A percentile compares a stretch with the other conserved stretches of the same genome.
Conservation (phyloP, 2,329 filamentous ascomycete species). For the Graphilbum sp. region DNA sequence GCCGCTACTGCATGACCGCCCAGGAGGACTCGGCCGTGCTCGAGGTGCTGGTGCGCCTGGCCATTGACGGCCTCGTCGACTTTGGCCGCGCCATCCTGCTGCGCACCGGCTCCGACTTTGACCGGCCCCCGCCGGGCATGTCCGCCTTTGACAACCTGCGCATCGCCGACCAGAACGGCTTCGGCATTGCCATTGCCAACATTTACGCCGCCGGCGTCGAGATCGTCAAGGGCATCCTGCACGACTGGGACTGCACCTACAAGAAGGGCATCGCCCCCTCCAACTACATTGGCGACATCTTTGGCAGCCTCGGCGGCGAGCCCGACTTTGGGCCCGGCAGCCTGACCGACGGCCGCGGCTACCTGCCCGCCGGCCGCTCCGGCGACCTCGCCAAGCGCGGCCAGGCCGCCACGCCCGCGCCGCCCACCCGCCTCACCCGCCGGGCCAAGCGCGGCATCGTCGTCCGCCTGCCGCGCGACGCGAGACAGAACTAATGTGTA, state of each 20-base stretch:
- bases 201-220: slow-evolving; percentile 49
- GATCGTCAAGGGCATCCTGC: slow-evolving; percentile 47
- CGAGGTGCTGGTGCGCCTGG: slow-evolving; percentile 45
- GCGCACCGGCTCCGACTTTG: slow-evolving; percentile 54
- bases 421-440: not conserved
- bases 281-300: slow-evolving; percentile 58
- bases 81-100: slow-evolving; percentile 52
- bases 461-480: not conserved
- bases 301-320: slow-evolving; percentile 47
- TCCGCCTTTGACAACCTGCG: slow-evolving; percentile 43
- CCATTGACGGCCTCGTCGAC: slow-evolving; percentile 40
- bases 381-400: slow-evolving; percentile 7
- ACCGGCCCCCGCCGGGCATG: slow-evolving; percentile 45
- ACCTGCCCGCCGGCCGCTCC: slow-evolving; percentile 12
- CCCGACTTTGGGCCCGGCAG: slow-evolving; percentile 49
- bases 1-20: slow-evolving; percentile 52
- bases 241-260: slow-evolving; percentile 43
- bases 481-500: not conserved
- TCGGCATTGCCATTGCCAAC: slow-evolving; percentile 45
- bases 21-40: slow-evolving; percentile 59
- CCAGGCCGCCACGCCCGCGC: not conserved
- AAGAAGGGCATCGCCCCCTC: slow-evolving; percentile 34
- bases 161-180: slow-evolving; percentile 44
- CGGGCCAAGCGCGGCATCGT: slow-evolving; percentile 3
- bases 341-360: slow-evolving; percentile 19